Evolutionary conservation across 257 asterid genomes (phyloP), one percentile per base, ranked within the genome.

Genomic region (Solanum tarijense): DNA sequence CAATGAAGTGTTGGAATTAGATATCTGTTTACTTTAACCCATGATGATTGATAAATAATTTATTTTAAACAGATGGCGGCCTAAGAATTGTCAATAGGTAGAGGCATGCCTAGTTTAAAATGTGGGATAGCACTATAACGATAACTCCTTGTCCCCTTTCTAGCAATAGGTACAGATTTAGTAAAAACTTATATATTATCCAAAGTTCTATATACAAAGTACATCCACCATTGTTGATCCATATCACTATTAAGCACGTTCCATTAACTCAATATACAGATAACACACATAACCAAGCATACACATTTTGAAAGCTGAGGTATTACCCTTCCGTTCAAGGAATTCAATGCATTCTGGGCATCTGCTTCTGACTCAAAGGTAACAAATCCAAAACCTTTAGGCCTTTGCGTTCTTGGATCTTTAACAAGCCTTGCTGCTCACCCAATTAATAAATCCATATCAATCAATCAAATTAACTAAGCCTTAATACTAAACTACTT

Each of bases 331-430:
- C 95, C 94, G 87, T 91, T 93, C 93, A 96, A 87, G 88, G 95
- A 91, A 88, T 88, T 93, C 72, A 92, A 73, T 10, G 98, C 98
- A 75, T 92, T 93, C 58, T 86, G 93, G 10, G 95, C 98, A 87
- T 93, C 94, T 48, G 88, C 48, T 86, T 93, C 95, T 11, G 94
- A 89, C 10, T 83, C 93, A 91, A 94, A 95, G 90, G 86, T 91
- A 41, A 94, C 95, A 86, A 94, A 96, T 86, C 95, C 98, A 88
- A 94, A 96, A 79, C 98, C 98, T 88, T 94, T 94, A 16, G 91
- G 94, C 91, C 98, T 92, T 84, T 84, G 95, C 4, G 96, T 95
- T 72, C 55, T 89, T 32, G 94, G 92, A 85, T 94, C 99, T 72
- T 76, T 91, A 83, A 93, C 86, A 86, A 96, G 96, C 94, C 96